Evolutionary conservation across 352 stramenopile genomes (phyloP).

Genomic region (Phytophthora pinifolia): DNA sequence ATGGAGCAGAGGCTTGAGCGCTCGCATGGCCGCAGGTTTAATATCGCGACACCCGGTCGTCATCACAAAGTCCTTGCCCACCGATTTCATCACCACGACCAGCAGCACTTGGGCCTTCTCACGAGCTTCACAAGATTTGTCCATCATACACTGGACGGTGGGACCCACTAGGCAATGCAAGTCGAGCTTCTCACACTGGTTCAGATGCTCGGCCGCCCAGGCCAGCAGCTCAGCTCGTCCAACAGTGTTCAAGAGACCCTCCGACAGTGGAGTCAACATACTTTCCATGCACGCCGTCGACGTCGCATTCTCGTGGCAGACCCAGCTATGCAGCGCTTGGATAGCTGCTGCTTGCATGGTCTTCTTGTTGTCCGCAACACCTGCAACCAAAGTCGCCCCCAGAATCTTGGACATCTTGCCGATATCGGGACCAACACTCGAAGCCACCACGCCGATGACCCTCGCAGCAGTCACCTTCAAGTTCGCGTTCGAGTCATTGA

Average conservation of each 20-base stretch:
- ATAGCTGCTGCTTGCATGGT: slow-evolving; percentile 79
- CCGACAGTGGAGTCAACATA: slow-evolving; percentile 61
- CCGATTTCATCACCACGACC: slow-evolving; percentile 79
- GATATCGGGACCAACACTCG: slow-evolving; percentile 76
- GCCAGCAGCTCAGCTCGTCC: slow-evolving; percentile 74
- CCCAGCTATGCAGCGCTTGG: slow-evolving; percentile 84
- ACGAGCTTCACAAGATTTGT: slow-evolving; percentile 82
- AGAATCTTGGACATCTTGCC: slow-evolving; percentile 83
- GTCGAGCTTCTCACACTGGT: slow-evolving; percentile 67
- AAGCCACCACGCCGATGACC: slow-evolving; percentile 76
- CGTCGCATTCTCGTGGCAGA: slow-evolving; percentile 73
- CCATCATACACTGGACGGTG: slow-evolving; percentile 80
- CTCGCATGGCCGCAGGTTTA: slow-evolving; percentile 85
- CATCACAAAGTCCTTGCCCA: slow-evolving; percentile 73
- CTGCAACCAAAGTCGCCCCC: slow-evolving; percentile 61
- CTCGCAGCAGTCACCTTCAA: slow-evolving; percentile 85
- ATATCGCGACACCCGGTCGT: slow-evolving; percentile 77
- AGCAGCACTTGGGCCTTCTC: slow-evolving; percentile 82
- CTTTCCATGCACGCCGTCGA: slow-evolving; percentile 70
- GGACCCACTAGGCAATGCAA: slow-evolving; percentile 63
- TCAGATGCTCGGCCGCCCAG: slow-evolving; percentile 72
- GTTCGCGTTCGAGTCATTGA: slow-evolving; percentile 87
- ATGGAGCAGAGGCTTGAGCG: slow-evolving; percentile 81
- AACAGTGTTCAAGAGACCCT: slow-evolving; percentile 76
- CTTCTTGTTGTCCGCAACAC: slow-evolving; percentile 89